Conservation (phyloP, 164 flowering plant genomes). For the Liquidambar formosana region DNA sequence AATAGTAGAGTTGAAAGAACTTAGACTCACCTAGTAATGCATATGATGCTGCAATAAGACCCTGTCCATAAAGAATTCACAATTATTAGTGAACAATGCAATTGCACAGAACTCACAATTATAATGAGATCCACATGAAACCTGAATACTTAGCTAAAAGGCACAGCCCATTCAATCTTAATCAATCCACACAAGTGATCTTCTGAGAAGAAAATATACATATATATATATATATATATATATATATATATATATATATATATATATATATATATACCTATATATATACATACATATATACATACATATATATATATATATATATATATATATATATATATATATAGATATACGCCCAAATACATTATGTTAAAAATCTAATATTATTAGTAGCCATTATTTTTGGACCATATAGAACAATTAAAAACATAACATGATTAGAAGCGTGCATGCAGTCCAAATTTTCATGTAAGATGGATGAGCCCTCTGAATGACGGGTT, state of each 20-base stretch:
- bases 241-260: too few relatives aligned
- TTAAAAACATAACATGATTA: too few relatives aligned
- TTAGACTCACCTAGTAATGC: slow-evolving; percentile 64
- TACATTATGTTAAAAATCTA: too few relatives aligned
- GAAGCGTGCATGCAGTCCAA: neutral
- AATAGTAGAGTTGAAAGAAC: neutral
- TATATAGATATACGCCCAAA: too few relatives aligned
- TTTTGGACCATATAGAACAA: neutral
- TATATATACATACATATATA: too few relatives aligned
- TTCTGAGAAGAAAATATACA: neutral
- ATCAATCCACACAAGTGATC: neutral
- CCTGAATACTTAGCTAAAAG: neutral
- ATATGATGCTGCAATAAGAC: slow-evolving; percentile 52
- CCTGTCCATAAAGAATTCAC: slow-evolving; percentile 52
- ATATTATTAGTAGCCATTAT: too few relatives aligned
- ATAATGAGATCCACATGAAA: neutral
- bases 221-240: too few relatives aligned
- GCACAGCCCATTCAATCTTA: neutral
- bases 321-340: too few relatives aligned
- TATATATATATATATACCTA: too few relatives aligned
- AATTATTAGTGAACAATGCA: slow-evolving; percentile 14
- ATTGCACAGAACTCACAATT: neutral
- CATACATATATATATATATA: too few relatives aligned
- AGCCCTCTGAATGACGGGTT: too few relatives aligned
- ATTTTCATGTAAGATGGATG: neutral